A percentile compares a stretch with the other conserved stretches of the same genome.
These are phyloP conservation scores for Metarhizium anisopliae DNA, from an alignment of 2,329 filamentous ascomycete genomes.

Conservation along the genomic window DNA sequence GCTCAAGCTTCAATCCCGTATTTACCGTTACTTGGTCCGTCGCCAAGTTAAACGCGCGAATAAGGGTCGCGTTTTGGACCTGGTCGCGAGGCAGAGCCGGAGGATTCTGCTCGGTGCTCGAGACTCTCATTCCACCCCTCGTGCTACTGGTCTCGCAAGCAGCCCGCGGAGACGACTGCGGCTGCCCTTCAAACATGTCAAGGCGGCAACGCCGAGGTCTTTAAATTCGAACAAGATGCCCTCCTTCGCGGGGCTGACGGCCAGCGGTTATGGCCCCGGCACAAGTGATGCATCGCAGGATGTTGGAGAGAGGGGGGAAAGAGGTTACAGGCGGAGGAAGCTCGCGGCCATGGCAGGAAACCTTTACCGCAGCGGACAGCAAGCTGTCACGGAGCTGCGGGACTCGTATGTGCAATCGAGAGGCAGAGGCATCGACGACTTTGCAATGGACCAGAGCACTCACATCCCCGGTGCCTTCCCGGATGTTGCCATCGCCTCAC, in stretches of 20 bases:
- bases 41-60: constrained; percentile 48
- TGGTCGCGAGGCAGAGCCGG: constrained; percentile 30
- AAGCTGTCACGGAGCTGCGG: constrained; percentile 48
- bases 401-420: constrained; percentile 50
- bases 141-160: background rate
- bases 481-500: constrained; percentile 69
- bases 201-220: constrained; percentile 20
- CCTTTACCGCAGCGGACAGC: constrained; percentile 46
- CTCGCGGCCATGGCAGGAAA: constrained; percentile 56
- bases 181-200: constrained; percentile 21
- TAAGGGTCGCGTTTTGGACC: constrained; percentile 36
- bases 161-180: background rate
- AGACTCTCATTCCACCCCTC: constrained; percentile 5
- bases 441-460: constrained; percentile 20
- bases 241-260: constrained; percentile 12
- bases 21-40: constrained; percentile 65
- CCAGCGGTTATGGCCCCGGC: constrained; percentile 18
- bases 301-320: constrained; percentile 35
- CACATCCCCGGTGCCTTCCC: constrained; percentile 70
- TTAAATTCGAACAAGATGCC: constrained; percentile 20
- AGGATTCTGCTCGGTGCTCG: constrained; percentile 35
- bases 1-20: constrained; percentile 61
- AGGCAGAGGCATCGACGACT: constrained; percentile 20
- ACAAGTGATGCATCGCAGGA: constrained; percentile 17
- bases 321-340: constrained; percentile 67